A percentile compares a stretch with the other conserved stretches of the same genome.
phyloP scores from a whole-genome alignment of 2,329 filamentous ascomycete species.

The Sporothrix dimorphospora region DNA sequence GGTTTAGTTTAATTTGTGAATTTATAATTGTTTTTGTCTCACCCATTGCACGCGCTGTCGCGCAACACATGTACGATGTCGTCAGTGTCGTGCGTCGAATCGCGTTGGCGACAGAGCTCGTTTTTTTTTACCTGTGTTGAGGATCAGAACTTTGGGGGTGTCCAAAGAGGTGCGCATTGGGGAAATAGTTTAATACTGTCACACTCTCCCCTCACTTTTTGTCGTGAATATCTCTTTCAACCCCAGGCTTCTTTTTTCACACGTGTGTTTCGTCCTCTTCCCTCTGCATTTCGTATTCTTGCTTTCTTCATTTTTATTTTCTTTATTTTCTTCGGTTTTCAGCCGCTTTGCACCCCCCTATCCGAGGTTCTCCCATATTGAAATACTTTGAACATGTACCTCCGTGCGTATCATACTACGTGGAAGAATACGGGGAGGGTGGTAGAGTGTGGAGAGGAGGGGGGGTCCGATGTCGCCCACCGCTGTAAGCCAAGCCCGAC shows the following conservation, averaged over 20 bases:
- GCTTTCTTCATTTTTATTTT: background rate
- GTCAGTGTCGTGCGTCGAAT: background rate
- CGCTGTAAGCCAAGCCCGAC: background rate
- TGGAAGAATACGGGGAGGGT: background rate
- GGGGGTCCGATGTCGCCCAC: slow-evolving; percentile 23
- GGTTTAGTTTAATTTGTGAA: background rate
- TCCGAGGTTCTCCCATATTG: too few relatives aligned
- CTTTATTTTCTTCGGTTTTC: background rate
- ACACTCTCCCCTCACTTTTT: background rate
- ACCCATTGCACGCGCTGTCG: background rate
- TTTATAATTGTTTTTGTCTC: background rate
- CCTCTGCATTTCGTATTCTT: background rate
- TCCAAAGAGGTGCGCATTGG: background rate
- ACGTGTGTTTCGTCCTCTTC: background rate
- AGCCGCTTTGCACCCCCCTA: too few relatives aligned
- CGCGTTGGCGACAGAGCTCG: background rate
- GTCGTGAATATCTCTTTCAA: background rate
- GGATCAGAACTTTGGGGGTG: background rate
- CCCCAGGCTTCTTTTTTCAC: background rate
- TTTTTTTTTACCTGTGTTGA: background rate
- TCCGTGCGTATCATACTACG: too few relatives aligned
- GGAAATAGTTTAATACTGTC: background rate
- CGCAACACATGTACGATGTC: background rate
- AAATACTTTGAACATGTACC: too few relatives aligned
- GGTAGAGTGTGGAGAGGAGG: slow-evolving; percentile 10